A percentile compares a stretch with the other conserved stretches of the same genome.
Conservation (phyloP, 192 early-diverging fungal genomes). For the Coemansia sp. region DNA sequence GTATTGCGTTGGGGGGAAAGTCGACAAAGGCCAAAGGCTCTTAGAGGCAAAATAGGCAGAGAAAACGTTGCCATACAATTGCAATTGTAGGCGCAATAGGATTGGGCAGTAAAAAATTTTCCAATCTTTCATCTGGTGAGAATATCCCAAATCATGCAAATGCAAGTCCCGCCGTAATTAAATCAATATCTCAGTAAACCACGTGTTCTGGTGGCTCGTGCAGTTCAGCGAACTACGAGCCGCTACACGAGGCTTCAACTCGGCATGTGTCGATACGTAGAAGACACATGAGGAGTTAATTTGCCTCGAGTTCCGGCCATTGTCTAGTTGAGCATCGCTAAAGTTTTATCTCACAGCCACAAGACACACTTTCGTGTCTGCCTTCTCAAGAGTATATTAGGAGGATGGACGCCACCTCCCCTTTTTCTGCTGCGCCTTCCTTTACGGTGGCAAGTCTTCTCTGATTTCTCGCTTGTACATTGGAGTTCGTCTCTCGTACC, state of each 20-base stretch:
- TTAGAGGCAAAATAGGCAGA: background rate
- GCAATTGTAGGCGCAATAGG: background rate
- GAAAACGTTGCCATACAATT: background rate
- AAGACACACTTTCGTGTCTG: background rate
- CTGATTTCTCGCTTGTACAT: background rate
- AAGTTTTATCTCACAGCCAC: too few relatives aligned
- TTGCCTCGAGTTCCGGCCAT: background rate
- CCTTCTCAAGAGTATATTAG: background rate
- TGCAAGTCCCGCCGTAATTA: background rate
- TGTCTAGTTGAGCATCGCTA: too few relatives aligned
- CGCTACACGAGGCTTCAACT: background rate
- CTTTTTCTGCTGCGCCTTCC: background rate
- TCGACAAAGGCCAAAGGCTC: background rate
- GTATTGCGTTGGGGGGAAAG: background rate
- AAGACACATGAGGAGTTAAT: background rate
- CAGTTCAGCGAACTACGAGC: background rate
- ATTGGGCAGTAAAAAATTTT: background rate
- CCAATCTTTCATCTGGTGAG: background rate
- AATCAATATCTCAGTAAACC: background rate
- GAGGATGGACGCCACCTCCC: background rate
- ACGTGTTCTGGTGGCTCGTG: constrained; percentile 39
- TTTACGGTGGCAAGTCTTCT: background rate
- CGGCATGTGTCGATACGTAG: background rate
- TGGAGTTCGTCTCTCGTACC: background rate
- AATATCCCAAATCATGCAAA: background rate